Conservation (phyloP, 1,284 basidiomycete species). For the Gomphus sp. region DNA sequence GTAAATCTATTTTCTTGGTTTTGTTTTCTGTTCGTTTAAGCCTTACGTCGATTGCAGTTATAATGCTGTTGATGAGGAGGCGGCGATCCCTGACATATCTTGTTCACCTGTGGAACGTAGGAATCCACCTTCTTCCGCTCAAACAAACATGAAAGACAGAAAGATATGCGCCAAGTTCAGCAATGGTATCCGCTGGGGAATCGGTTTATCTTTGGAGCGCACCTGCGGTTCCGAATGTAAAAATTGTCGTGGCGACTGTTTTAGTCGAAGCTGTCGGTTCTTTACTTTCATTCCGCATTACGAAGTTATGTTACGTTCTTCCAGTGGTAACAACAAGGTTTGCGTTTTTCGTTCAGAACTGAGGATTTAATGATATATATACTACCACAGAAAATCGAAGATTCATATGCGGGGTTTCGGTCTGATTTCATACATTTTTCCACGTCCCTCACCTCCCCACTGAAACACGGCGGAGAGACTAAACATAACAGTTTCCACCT, state of each 20-base stretch:
- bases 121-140: neutral
- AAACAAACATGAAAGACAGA: conserved; percentile 11
- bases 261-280: conserved; percentile 73
- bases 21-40: neutral
- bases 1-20: conserved; percentile 31
- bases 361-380: conserved; percentile 9
- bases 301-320: conserved; percentile 57
- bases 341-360: conserved; percentile 14
- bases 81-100: neutral
- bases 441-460: conserved; percentile 71
- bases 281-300: conserved; percentile 85
- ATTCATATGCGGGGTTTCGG: conserved; percentile 86
- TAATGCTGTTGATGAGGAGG: neutral
- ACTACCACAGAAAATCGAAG: conserved; percentile 36
- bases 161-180: conserved; percentile 75
- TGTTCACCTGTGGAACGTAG: neutral
- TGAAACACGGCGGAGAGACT: conserved; percentile 14
- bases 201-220: conserved; percentile 80
- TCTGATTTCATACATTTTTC: conserved; percentile 95
- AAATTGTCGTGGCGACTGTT: conserved; percentile 53
- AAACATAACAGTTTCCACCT: conserved; percentile 76
- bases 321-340: conserved; percentile 42
- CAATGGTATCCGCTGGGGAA: conserved; percentile 87
- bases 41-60: neutral
- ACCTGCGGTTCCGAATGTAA: conserved; percentile 73